These are phyloP conservation scores for Paramyrothecium sp. DNA, from an alignment of 2,329 filamentous ascomycete genomes.

Conservation along the genomic window DNA sequence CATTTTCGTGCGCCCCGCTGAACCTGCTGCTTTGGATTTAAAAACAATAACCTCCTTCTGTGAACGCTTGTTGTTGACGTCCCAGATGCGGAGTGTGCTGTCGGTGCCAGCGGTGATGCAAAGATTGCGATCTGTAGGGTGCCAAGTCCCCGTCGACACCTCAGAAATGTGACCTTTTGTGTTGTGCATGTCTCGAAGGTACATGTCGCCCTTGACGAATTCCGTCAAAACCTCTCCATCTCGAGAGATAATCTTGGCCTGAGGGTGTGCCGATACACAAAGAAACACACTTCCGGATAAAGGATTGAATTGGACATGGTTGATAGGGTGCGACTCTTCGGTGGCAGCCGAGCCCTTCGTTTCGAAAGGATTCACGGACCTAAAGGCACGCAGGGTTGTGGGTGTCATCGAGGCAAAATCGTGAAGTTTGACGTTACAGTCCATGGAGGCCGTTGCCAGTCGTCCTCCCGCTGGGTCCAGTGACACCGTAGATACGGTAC, in stretches of 20 bases:
- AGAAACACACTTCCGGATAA: conserved; percentile 77
- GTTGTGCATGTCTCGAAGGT: conserved; percentile 93
- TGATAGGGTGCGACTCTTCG: conserved; percentile 82
- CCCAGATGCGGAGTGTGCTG: conserved; percentile 95
- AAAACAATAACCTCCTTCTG: conserved; percentile 95
- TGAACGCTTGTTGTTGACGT: conserved; percentile 83
- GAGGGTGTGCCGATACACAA: conserved; percentile 83
- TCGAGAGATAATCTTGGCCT: conserved; percentile 84
- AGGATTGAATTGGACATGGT: conserved; percentile 84
- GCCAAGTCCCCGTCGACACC: conserved; percentile 86
- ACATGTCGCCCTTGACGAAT: conserved; percentile 98
- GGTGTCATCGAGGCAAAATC: conserved; percentile 96
- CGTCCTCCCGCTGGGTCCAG: conserved; percentile 83
- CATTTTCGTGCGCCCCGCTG: conserved; percentile 89
- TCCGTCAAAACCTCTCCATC: conserved; percentile 85
- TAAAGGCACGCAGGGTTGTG: conserved; percentile 90
- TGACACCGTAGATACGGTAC: conserved; percentile 79
- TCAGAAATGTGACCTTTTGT: conserved; percentile 97
- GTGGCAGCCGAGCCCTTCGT: conserved; percentile 66
- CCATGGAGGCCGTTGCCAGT: conserved; percentile 85
- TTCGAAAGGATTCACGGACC: conserved; percentile 82
- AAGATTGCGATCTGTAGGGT: conserved; percentile 78
- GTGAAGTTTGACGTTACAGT: conserved; percentile 89
- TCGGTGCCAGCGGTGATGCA: conserved; percentile 93
- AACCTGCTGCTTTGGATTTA: conserved; percentile 86